Conservation (phyloP, 2,329 filamentous ascomycete species). For the Hypocreales sp. region DNA sequence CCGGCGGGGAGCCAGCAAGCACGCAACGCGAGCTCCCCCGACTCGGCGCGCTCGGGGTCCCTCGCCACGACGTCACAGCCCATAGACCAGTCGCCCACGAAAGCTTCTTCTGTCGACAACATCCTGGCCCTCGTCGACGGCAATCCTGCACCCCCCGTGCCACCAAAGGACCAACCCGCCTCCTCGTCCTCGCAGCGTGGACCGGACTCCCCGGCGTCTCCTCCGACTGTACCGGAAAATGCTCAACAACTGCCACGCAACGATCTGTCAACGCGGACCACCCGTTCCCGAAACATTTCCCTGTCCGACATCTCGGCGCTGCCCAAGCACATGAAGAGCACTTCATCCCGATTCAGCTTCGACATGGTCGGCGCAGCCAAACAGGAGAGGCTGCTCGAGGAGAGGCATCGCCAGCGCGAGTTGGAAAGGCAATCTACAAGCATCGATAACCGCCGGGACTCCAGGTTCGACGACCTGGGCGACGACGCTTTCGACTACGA, state of each 20-base stretch:
- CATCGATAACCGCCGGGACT: constrained; percentile 26
- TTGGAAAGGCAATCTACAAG: constrained; percentile 38
- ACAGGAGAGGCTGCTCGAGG: constrained; percentile 55
- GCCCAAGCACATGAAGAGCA: constrained; percentile 56
- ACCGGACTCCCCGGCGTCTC: no score
- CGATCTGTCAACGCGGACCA: constrained; percentile 13
- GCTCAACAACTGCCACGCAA: constrained; percentile 6
- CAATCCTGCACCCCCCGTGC: constrained; percentile 18
- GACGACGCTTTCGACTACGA: constrained; percentile 46
- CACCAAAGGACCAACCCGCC: constrained; percentile 19
- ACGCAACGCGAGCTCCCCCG: background rate
- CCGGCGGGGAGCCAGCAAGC: background rate
- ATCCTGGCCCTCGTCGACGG: constrained; percentile 3
- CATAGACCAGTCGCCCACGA: constrained; percentile 11
- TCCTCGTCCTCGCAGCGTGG: constrained; percentile 1
- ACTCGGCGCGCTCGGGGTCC: constrained; percentile 6
- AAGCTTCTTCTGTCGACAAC: constrained; percentile 3
- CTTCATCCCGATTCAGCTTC: constrained; percentile 68
- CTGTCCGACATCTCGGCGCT: constrained; percentile 33
- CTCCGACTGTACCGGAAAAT: constrained; percentile 6
- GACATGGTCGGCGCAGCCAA: constrained; percentile 59
- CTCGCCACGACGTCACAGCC: constrained; percentile 11
- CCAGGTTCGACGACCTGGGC: constrained; percentile 45
- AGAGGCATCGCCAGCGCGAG: constrained; percentile 53
- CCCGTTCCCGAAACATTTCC: constrained; percentile 37